These are phyloP conservation scores for Rhodosporidiobolus sp. DNA, from an alignment of 768 basidiomycete genomes.

Conservation along the genomic window DNA sequence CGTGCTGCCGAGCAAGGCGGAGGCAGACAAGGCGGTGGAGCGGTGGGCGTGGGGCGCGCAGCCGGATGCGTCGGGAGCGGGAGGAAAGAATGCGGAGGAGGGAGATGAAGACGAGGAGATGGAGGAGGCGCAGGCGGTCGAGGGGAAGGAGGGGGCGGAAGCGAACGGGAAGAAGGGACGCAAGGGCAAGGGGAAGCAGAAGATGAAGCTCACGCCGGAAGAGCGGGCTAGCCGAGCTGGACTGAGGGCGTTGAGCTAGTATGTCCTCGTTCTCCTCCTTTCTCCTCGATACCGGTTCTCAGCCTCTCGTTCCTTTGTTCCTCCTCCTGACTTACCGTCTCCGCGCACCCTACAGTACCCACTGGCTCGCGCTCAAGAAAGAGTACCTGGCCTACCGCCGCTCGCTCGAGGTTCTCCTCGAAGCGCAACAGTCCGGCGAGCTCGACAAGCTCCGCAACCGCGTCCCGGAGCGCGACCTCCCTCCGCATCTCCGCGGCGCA, in stretches of 20 bases:
- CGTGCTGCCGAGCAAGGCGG: conserved; percentile 16
- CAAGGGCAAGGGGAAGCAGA: neutral
- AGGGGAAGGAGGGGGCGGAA: neutral
- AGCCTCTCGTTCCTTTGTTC: neutral
- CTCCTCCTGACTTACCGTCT: neutral
- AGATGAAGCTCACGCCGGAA: neutral
- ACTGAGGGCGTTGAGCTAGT: conserved; percentile 30
- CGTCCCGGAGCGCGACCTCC: neutral
- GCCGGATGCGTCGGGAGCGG: neutral
- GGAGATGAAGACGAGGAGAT: neutral
- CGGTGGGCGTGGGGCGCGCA: conserved; percentile 39
- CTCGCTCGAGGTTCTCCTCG: conserved; percentile 18
- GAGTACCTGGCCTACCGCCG: conserved; percentile 41
- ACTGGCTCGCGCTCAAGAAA: conserved; percentile 34
- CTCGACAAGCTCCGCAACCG: conserved; percentile 15
- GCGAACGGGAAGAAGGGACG: neutral
- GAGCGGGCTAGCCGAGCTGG: conserved; percentile 15
- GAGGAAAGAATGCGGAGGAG: neutral
- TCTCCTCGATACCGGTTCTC: neutral
- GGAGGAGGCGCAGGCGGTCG: neutral
- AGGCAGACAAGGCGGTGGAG: conserved; percentile 6
- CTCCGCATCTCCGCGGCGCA: conserved; percentile 15
- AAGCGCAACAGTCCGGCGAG: conserved; percentile 5
- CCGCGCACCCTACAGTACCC: conserved; percentile 4
- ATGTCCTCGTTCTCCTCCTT: neutral